These are phyloP conservation scores for Myxozyma monticola DNA, from an alignment of 805 yeast genomes.

Conservation along the genomic window DNA sequence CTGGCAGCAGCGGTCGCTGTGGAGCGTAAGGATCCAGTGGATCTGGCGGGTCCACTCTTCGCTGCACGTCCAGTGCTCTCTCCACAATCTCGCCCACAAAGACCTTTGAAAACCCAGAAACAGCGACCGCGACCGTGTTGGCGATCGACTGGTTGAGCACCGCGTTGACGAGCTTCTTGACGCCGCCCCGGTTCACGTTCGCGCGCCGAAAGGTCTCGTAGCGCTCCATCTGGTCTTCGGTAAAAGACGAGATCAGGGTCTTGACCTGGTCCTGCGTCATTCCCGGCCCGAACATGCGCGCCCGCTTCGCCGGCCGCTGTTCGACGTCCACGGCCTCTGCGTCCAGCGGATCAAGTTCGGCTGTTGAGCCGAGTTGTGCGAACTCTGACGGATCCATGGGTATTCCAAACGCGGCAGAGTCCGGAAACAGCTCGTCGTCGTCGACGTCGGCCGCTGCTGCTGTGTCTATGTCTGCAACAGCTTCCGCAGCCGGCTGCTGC, in stretches of 20 bases:
- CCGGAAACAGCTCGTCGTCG: slow-evolving; percentile 13
- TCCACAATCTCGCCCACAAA: slow-evolving; percentile 89
- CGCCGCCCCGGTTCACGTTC: slow-evolving; percentile 67
- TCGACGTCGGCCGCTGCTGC: too few relatives aligned
- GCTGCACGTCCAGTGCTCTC: slow-evolving; percentile 38
- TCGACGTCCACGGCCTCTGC: background rate
- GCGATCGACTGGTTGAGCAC: slow-evolving; percentile 79
- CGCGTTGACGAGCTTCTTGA: slow-evolving; percentile 75
- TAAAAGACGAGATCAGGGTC: slow-evolving; percentile 61
- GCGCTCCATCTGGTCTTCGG: slow-evolving; percentile 78
- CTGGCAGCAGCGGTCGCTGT: slow-evolving; percentile 66
- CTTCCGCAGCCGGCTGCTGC: too few relatives aligned
- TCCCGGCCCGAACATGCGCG: slow-evolving; percentile 19
- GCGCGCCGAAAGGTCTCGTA: slow-evolving; percentile 87
- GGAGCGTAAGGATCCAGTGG: slow-evolving; percentile 37
- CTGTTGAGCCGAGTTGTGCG: background rate
- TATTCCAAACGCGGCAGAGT: slow-evolving; percentile 14
- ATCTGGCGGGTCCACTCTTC: slow-evolving; percentile 42
- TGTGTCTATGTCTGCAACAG: too few relatives aligned
- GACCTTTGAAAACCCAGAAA: slow-evolving; percentile 85
- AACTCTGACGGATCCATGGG: slow-evolving; percentile 5
- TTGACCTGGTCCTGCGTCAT: slow-evolving; percentile 23
- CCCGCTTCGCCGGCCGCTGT: background rate
- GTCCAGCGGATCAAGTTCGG: background rate
- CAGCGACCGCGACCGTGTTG: slow-evolving; percentile 72